Base-by-base conservation (phyloP, 305 asterid genomes). In the Striga hermonthica region DNA sequence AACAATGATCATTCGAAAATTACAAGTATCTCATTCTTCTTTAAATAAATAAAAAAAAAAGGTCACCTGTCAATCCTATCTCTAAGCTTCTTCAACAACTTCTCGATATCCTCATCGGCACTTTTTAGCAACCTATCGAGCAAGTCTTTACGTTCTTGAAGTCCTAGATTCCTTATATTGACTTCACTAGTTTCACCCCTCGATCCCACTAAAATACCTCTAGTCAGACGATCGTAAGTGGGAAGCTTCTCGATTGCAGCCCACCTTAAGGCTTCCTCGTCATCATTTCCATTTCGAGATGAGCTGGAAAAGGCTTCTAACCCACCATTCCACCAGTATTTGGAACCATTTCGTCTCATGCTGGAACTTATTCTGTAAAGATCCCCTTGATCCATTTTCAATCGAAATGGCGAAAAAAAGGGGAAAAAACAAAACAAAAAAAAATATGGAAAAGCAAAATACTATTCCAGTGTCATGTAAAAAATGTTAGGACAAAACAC, bases 171-270 rank as follows among this genome's bases (percentile, higher is more conserved):
- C 14, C 78, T 41, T 10, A 82, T 71, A 69, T 82, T 82, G 68
- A 86, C 79, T 62, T 82, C 87, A 47, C 57, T 64, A 9, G 74
- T 31, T 3, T 35, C 70, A 13, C 88, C 86, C 10, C 75, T 66
- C 36, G 80, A 69, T 67, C 84, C 81, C 11, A 79, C 58, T 6
- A 84, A 62, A 37, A 84, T 69, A 36, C 87, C 86, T 62, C 73
- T 76, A 37, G 72, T 69, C 35, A 84, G 40, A 58, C 95, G 80
- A 60, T 82, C 83, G 11, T 75, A 84, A 8, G 95, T 86, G 4
- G 89, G 90, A 9, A 84, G 84, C 65, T 75, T 84, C 40, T 86
- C 86, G 1, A 84, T 74, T 1, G 95, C 88, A 11, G 89, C 90
- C 95, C 88, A 86, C 69, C 79, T 77, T 6, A 86, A 59, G 5